Evolutionary conservation across 805 yeast genomes (phyloP).

Genomic region (Candida corydali): DNA sequence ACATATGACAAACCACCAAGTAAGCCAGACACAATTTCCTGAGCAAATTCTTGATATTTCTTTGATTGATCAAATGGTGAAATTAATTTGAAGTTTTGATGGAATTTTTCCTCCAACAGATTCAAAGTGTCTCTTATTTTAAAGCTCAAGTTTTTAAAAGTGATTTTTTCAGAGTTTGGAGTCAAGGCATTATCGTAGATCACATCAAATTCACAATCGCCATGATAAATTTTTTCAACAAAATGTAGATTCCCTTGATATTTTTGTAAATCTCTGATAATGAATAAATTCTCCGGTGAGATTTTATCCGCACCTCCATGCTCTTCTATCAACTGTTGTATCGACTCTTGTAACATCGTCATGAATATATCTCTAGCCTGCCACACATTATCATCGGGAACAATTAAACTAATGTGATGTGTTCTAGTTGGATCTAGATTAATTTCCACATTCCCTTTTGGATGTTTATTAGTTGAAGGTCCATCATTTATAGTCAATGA

Average conservation of each 20-base stretch:
- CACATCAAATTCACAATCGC: conserved; percentile 72
- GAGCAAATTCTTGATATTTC: conserved; percentile 55
- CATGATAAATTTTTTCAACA: conserved; percentile 72
- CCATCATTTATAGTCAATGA: conserved; percentile 56
- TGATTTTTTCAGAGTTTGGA: conserved; percentile 32
- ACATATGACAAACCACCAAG: conserved; percentile 89
- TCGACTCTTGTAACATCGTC: conserved; percentile 65
- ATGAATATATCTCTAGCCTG: conserved; percentile 70
- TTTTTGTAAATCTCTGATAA: conserved; percentile 53
- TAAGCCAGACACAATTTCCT: conserved; percentile 75
- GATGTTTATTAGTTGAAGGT: conserved; percentile 42
- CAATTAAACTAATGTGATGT: conserved; percentile 63
- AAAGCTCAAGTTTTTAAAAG: conserved; percentile 29
- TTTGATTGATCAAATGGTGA: conserved; percentile 49
- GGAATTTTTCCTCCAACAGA: conserved; percentile 52
- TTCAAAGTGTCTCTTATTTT: conserved; percentile 28
- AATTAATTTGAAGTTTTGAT: conserved; percentile 43
- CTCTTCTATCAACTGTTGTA: conserved; percentile 40
- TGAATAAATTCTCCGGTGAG: conserved; percentile 48
- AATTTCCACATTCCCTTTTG: conserved; percentile 29
- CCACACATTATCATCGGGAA: conserved; percentile 76
- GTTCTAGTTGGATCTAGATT: conserved; percentile 54
- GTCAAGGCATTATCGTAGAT: conserved; percentile 49
- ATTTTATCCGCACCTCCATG: conserved; percentile 19
- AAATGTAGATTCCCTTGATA: conserved; percentile 77